Conservation (phyloP, 306 rosid species). For the Cucurbita moschata region DNA sequence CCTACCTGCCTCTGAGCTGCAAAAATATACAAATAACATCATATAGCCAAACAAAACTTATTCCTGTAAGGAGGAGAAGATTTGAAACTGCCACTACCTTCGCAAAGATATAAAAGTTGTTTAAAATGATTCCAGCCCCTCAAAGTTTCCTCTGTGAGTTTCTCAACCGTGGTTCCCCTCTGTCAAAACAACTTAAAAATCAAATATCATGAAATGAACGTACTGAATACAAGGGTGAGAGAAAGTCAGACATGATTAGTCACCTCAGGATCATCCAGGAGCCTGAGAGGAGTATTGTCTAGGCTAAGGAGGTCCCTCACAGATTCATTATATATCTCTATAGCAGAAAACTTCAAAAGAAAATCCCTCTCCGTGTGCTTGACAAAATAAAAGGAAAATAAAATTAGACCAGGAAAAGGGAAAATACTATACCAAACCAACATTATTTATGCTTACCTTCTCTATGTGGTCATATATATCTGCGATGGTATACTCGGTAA, state of each 20-base stretch:
- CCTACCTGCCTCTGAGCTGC: slow-evolving; percentile 97
- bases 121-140: slow-evolving; percentile 74
- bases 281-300: slow-evolving; percentile 74
- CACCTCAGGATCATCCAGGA: slow-evolving; percentile 99
- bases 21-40: slow-evolving; percentile 10
- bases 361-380: slow-evolving; percentile 86
- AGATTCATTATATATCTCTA: slow-evolving; percentile 97
- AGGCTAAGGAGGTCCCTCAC: slow-evolving; percentile 87
- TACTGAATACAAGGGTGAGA: neutral
- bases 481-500: slow-evolving; percentile 65
- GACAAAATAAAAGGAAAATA: neutral
- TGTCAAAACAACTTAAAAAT: slow-evolving; percentile 23
- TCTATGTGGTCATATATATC: slow-evolving; percentile 60
- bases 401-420: slow-evolving; percentile 10
- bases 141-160: slow-evolving; percentile 67
- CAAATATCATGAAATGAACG: neutral
- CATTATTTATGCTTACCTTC: slow-evolving; percentile 29
- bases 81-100: slow-evolving; percentile 38
- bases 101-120: slow-evolving; percentile 74
- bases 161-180: slow-evolving; percentile 96
- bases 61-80: slow-evolving; percentile 6
- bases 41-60: slow-evolving; percentile 6
- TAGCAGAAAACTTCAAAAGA: slow-evolving; percentile 67
- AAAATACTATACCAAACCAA: neutral
- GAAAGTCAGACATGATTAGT: slow-evolving; percentile 9